A percentile compares a stretch with the other conserved stretches of the same genome.
Conservation (phyloP, 495 filamentous ascomycete genomes). For the Penicillium taxi region DNA sequence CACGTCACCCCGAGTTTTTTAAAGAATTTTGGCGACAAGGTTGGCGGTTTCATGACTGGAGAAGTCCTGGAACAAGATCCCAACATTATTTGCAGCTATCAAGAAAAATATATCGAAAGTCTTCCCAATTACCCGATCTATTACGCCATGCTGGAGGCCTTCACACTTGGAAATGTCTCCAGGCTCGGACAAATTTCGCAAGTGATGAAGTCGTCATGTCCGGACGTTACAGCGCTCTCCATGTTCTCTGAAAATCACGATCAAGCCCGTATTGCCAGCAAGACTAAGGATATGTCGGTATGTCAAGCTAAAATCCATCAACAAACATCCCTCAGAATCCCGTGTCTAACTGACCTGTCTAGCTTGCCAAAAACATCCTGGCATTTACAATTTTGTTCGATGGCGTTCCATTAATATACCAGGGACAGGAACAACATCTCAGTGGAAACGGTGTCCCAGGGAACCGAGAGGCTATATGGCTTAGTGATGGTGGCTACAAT, state of each 20-base stretch:
- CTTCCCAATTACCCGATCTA: slow-evolving; percentile 68
- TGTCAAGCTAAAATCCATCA: slow-evolving; percentile 1
- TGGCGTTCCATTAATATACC: slow-evolving; percentile 55
- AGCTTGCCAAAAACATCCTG: slow-evolving; percentile 58
- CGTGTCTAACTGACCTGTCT: not conserved
- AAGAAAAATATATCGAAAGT: slow-evolving; percentile 28
- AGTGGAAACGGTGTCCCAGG: slow-evolving; percentile 48
- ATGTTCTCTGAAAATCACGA: slow-evolving; percentile 80
- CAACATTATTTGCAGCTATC: slow-evolving; percentile 49
- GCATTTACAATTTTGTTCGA: slow-evolving; percentile 65
- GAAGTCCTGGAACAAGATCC: slow-evolving; percentile 55
- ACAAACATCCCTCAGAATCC: not conserved
- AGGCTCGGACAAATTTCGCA: slow-evolving; percentile 44
- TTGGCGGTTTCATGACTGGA: slow-evolving; percentile 55
- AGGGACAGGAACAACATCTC: slow-evolving; percentile 69
- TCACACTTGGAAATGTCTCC: slow-evolving; percentile 49
- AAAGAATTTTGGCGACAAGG: slow-evolving; percentile 45
- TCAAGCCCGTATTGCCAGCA: slow-evolving; percentile 49
- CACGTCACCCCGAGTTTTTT: slow-evolving; percentile 63
- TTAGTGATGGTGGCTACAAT: slow-evolving; percentile 53
- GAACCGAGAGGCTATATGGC: slow-evolving; percentile 73
- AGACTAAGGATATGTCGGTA: slow-evolving; percentile 36
- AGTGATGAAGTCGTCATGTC: slow-evolving; percentile 42
- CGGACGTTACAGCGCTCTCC: slow-evolving; percentile 53
- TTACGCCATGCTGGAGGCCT: slow-evolving; percentile 52